Evolutionary conservation across 768 basidiomycete genomes (phyloP).

Genomic region (Kondoa subrosea): DNA sequence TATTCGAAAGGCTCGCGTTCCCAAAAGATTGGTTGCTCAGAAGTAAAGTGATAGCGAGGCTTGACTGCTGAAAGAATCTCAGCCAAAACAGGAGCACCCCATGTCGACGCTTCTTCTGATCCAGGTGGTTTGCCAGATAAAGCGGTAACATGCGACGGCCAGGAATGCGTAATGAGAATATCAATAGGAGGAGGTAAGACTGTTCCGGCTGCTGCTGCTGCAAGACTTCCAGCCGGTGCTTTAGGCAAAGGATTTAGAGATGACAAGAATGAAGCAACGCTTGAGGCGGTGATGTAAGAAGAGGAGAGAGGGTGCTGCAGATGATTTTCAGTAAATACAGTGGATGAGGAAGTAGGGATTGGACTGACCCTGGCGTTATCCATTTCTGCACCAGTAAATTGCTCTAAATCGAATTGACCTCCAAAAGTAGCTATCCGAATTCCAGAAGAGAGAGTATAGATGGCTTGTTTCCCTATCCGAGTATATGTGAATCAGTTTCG

Average conservation of each 20-base stretch:
- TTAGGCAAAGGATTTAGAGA: slow-evolving; percentile 36
- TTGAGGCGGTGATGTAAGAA: slow-evolving; percentile 15
- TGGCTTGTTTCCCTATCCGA: slow-evolving; percentile 16
- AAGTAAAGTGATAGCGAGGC: slow-evolving; percentile 76
- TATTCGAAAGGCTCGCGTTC: slow-evolving; percentile 72
- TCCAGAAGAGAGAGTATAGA: slow-evolving; percentile 25
- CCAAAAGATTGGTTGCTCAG: slow-evolving; percentile 65
- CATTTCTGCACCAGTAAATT: slow-evolving; percentile 40
- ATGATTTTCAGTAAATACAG: slow-evolving; percentile 5
- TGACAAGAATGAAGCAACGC: slow-evolving; percentile 21
- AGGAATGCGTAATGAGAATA: slow-evolving; percentile 62
- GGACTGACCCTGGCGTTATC: not conserved
- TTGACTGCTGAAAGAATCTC: slow-evolving; percentile 38
- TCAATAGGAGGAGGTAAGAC: slow-evolving; percentile 53
- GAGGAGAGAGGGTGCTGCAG: slow-evolving; percentile 12
- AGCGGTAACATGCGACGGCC: slow-evolving; percentile 51
- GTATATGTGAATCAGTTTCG: not conserved
- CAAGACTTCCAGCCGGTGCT: slow-evolving; percentile 37
- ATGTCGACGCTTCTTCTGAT: slow-evolving; percentile 48
- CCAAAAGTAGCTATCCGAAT: slow-evolving; percentile 25
- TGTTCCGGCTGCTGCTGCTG: slow-evolving; percentile 48
- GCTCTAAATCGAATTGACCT: slow-evolving; percentile 40
- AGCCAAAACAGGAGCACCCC: slow-evolving; percentile 28
- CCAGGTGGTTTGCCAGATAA: slow-evolving; percentile 46
- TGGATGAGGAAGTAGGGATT: slow-evolving; percentile 48